Conservation (phyloP, 805 yeast genomes). For the Isabelozyma gotoi region DNA sequence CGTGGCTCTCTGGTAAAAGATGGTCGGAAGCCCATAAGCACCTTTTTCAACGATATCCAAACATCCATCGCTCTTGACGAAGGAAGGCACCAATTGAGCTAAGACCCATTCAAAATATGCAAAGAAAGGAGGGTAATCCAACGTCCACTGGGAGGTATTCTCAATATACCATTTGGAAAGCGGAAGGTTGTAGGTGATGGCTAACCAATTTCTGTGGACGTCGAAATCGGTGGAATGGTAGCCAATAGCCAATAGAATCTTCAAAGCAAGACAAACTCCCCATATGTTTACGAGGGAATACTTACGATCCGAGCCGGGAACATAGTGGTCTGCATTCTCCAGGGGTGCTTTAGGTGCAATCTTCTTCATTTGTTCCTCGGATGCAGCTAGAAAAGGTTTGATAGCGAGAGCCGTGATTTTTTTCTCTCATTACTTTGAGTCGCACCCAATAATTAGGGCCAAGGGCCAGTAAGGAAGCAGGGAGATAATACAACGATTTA, state of each 20-base stretch:
- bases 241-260: conserved; percentile 46
- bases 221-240: conserved; percentile 96
- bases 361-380: neutral
- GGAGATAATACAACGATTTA: too few species aligned
- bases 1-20: conserved; percentile 76
- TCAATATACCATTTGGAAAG: conserved; percentile 81
- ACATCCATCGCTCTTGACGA: conserved; percentile 73
- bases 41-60: conserved; percentile 67
- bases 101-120: conserved; percentile 91
- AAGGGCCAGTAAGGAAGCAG: too few species aligned
- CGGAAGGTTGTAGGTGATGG: conserved; percentile 79
- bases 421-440: neutral
- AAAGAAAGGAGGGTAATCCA: conserved; percentile 97
- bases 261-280: conserved; percentile 34
- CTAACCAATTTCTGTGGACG: conserved; percentile 96
- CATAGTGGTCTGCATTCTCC: neutral
- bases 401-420: neutral
- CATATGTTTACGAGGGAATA: conserved; percentile 36
- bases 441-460: neutral
- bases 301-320: neutral
- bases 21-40: conserved; percentile 71
- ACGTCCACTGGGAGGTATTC: conserved; percentile 80
- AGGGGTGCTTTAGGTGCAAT: neutral
- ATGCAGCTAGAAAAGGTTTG: neutral
- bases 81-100: conserved; percentile 65